Evolutionary conservation across 257 asterid species (phyloP).

Genomic region (Plantago elongata): DNA sequence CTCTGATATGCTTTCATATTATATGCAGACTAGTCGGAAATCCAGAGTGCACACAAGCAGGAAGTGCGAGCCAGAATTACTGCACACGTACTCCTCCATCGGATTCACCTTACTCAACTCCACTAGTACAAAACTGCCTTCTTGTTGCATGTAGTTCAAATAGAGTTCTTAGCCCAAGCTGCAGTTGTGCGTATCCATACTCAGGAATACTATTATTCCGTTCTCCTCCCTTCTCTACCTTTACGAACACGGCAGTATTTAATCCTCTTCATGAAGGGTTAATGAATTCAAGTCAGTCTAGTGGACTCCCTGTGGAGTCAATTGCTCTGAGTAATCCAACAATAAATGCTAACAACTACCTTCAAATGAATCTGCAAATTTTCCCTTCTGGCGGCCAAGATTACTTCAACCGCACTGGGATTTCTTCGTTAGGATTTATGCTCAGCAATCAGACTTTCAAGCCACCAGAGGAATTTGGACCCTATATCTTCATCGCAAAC

Average conservation of each 20-base stretch:
- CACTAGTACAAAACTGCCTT: conserved; percentile 46
- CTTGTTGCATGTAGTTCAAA: conserved; percentile 34
- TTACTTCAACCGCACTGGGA: conserved; percentile 56
- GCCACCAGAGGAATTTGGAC: conserved; percentile 70
- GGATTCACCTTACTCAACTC: conserved; percentile 42
- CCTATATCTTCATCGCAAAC: conserved; percentile 49
- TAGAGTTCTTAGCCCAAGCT: conserved; percentile 54
- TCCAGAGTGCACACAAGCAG: conserved; percentile 50
- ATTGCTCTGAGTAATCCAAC: conserved; percentile 58
- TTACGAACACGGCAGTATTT: conserved; percentile 41
- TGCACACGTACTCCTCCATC: conserved; percentile 36
- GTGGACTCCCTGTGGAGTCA: conserved; percentile 62
- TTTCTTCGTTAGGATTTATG: conserved; percentile 48
- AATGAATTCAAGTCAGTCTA: conserved; percentile 38
- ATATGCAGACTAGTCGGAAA: conserved; percentile 54
- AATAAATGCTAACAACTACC: conserved; percentile 45
- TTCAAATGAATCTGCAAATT: conserved; percentile 40
- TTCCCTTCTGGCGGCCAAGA: conserved; percentile 55
- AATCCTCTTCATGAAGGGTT: conserved; percentile 32
- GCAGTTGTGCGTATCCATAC: conserved; percentile 77
- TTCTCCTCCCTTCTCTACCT: conserved; percentile 70
- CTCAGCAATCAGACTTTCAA: conserved; percentile 86
- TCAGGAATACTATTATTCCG: conserved; percentile 58
- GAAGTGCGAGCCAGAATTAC: conserved; percentile 22
- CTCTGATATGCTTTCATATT: no score